Evolutionary conservation across 345 rosid species (phyloP).

Genomic region (Acer yangbiense): DNA sequence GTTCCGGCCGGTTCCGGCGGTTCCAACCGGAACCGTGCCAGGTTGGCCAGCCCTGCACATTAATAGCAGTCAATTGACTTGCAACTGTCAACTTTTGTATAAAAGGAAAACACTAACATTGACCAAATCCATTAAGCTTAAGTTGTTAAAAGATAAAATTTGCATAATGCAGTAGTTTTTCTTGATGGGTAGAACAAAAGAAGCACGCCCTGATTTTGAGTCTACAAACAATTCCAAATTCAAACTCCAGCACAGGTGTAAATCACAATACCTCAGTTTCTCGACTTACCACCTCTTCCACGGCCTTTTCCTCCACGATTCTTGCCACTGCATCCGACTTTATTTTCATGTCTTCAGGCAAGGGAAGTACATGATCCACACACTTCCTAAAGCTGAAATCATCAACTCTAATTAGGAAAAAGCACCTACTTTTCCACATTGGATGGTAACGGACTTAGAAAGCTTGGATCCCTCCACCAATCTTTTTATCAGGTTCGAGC

Average conservation of each 20-base stretch:
- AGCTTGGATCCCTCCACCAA: slow-evolving; percentile 68
- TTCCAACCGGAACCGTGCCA: no score
- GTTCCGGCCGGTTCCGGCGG: no score
- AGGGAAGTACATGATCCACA: slow-evolving; percentile 78
- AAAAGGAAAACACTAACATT: neutral
- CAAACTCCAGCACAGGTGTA: neutral
- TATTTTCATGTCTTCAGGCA: slow-evolving; percentile 83
- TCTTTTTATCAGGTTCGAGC: slow-evolving; percentile 82
- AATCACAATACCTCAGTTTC: slow-evolving; percentile 23
- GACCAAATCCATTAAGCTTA: neutral
- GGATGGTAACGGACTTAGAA: slow-evolving; percentile 83
- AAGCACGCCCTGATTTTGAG: neutral
- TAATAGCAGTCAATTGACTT: no score
- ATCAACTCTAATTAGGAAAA: slow-evolving; percentile 79
- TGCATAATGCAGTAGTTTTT: neutral
- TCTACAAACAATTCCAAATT: neutral
- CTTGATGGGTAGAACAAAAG: neutral
- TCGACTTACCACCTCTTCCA: slow-evolving; percentile 47
- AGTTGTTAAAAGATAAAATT: slow-evolving; percentile 17
- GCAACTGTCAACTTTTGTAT: no score
- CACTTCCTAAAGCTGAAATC: slow-evolving; percentile 99
- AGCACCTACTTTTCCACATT: slow-evolving; percentile 70
- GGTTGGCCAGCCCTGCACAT: no score
- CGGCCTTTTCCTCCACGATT: slow-evolving; percentile 60
- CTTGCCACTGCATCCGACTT: slow-evolving; percentile 42